phyloP scores from a whole-genome alignment of 257 asterid genomes.

The Scutellaria barbata region DNA sequence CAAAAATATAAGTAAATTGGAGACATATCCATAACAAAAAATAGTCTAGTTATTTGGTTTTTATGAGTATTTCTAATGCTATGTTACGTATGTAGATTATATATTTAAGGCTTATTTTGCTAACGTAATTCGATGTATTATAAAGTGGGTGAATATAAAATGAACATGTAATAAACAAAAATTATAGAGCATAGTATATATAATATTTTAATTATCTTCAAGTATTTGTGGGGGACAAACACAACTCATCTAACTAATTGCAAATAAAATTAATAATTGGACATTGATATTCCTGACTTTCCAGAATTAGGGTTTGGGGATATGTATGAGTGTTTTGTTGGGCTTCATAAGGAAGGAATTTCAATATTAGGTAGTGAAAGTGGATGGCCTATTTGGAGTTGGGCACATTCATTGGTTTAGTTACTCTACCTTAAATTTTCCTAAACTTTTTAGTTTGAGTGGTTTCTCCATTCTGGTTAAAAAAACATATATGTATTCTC shows the following conservation, averaged over 20 bases:
- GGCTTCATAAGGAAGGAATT: conserved; percentile 27
- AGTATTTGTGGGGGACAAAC: conserved; percentile 17
- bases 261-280: conserved; percentile 19
- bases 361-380: conserved; percentile 12
- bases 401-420: neutral
- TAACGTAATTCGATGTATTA: no score
- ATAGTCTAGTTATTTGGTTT: neutral
- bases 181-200: no score
- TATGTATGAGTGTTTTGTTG: conserved; percentile 15
- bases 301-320: conserved; percentile 5
- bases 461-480: no score
- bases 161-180: no score
- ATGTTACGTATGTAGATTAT: no score
- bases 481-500: no score
- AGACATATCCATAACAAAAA: conserved; percentile 10
- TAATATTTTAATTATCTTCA: no score
- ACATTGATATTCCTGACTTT: neutral
- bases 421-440: no score
- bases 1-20: conserved; percentile 28
- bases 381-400: neutral
- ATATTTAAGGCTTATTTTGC: no score
- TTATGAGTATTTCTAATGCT: no score
- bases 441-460: no score
- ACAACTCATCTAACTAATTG: conserved; percentile 1
- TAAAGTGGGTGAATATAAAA: no score